Conservation (phyloP, 208 protist species). For the Trypanosoma conorhini region DNA sequence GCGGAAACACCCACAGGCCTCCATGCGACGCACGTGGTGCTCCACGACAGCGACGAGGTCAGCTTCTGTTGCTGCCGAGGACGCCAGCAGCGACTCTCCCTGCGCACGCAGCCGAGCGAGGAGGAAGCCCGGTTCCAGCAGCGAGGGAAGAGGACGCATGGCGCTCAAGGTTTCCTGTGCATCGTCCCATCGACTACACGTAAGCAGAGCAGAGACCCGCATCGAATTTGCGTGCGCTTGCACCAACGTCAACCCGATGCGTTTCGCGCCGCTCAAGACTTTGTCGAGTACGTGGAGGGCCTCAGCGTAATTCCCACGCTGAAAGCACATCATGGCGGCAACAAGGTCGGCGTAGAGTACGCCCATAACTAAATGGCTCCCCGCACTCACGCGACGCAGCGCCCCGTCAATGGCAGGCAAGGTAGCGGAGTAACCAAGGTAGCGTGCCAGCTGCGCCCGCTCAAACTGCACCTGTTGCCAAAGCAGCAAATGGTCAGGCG, state of each 20-base stretch:
- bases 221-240: slow-evolving; percentile 2
- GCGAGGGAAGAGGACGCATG: slow-evolving; percentile 9
- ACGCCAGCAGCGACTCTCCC: slow-evolving; percentile 21
- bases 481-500: slow-evolving; percentile 75
- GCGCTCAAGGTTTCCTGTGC: slow-evolving; percentile 12
- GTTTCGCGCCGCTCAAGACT: slow-evolving; percentile 31
- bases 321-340: slow-evolving; percentile 37
- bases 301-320: slow-evolving; percentile 36
- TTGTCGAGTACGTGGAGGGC: slow-evolving; percentile 31
- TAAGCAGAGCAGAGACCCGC: slow-evolving; percentile 23
- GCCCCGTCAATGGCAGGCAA: slow-evolving; percentile 29
- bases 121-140: slow-evolving; percentile 19
- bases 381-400: slow-evolving; percentile 43
- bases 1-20: slow-evolving; percentile 26
- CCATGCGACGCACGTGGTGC: slow-evolving; percentile 16
- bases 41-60: slow-evolving; percentile 17
- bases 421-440: slow-evolving; percentile 43
- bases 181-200: slow-evolving; percentile 25
- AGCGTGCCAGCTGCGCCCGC: slow-evolving; percentile 54
- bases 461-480: slow-evolving; percentile 57
- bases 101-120: slow-evolving; percentile 20
- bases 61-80: slow-evolving; percentile 3
- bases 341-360: slow-evolving; percentile 62
- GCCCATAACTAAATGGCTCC: slow-evolving; percentile 60
- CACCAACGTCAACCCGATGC: slow-evolving; percentile 44